Conservation (phyloP, 768 basidiomycete genomes). For the Mrakia hoshinonis region DNA sequence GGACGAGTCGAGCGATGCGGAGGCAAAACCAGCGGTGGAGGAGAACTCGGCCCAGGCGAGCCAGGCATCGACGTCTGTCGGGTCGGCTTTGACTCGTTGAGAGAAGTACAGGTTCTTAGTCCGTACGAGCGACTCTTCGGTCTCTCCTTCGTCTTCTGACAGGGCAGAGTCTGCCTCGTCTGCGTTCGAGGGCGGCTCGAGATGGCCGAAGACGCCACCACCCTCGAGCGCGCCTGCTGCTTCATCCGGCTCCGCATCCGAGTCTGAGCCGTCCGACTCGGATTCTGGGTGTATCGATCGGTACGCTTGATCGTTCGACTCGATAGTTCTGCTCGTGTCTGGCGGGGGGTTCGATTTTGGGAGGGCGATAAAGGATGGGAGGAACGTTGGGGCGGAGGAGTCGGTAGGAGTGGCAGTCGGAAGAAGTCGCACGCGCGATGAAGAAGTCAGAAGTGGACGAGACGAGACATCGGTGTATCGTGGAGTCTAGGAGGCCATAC, state of each 20-base stretch:
- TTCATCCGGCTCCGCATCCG: conserved; percentile 29
- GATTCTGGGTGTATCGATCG: neutral
- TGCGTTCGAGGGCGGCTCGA: conserved; percentile 19
- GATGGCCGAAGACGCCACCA: conserved; percentile 33
- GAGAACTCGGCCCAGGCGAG: conserved; percentile 37
- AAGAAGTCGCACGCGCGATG: conserved; percentile 2
- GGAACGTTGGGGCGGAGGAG: neutral
- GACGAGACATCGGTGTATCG: neutral
- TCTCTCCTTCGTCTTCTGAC: conserved; percentile 34
- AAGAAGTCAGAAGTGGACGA: neutral
- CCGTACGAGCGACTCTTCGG: conserved; percentile 32
- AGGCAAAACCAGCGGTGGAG: conserved; percentile 28
- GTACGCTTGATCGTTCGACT: neutral
- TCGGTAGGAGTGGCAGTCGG: neutral
- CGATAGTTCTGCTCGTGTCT: neutral
- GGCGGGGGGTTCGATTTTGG: neutral
- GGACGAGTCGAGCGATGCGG: conserved; percentile 19
- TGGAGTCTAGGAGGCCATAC: neutral
- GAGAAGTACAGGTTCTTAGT: conserved; percentile 34
- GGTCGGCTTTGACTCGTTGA: conserved; percentile 33
- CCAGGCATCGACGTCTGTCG: conserved; percentile 37
- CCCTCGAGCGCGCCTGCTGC: conserved; percentile 32
- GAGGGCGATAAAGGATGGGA: conserved; percentile 12
- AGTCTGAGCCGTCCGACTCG: conserved; percentile 19
- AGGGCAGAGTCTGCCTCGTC: conserved; percentile 25